These are phyloP conservation scores for Torulaspora microellipsoides DNA, from an alignment of 805 yeast species.

Conservation along the genomic window DNA sequence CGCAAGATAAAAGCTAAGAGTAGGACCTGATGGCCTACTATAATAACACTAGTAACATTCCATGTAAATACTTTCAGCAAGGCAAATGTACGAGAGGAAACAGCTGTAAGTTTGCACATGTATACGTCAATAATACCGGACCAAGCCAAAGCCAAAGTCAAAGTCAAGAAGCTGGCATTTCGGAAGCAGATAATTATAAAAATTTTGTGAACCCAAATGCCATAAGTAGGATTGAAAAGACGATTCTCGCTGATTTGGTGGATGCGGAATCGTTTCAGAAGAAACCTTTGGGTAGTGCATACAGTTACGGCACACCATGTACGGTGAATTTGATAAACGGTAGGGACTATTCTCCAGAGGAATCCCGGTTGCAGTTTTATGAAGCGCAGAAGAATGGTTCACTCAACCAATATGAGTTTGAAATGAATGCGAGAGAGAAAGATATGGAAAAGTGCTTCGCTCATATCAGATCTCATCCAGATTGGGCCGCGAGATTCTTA, in stretches of 20 bases:
- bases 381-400: slow-evolving; percentile 39
- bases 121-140: slow-evolving; percentile 19
- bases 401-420: slow-evolving; percentile 38
- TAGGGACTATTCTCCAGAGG: slow-evolving; percentile 53
- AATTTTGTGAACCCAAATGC: slow-evolving; percentile 25
- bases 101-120: slow-evolving; percentile 43
- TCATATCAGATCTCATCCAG: slow-evolving; percentile 38
- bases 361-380: slow-evolving; percentile 43
- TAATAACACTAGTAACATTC: slow-evolving; percentile 25
- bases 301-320: slow-evolving; percentile 48
- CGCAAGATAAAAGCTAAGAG: no score
- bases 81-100: slow-evolving; percentile 43
- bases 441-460: slow-evolving; percentile 45
- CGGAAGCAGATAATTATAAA: slow-evolving; percentile 18
- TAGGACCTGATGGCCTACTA: slow-evolving; percentile 2
- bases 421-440: slow-evolving; percentile 39
- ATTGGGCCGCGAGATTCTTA: slow-evolving; percentile 53
- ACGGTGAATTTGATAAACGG: slow-evolving; percentile 45
- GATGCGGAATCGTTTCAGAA: slow-evolving; percentile 22
- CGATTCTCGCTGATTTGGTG: slow-evolving; percentile 26
- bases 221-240: slow-evolving; percentile 26
- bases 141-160: background rate
- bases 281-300: slow-evolving; percentile 41
- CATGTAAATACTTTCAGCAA: slow-evolving; percentile 43
- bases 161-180: slow-evolving; percentile 6